Conservation (phyloP, 306 rosid species). For the Inga laurina region DNA sequence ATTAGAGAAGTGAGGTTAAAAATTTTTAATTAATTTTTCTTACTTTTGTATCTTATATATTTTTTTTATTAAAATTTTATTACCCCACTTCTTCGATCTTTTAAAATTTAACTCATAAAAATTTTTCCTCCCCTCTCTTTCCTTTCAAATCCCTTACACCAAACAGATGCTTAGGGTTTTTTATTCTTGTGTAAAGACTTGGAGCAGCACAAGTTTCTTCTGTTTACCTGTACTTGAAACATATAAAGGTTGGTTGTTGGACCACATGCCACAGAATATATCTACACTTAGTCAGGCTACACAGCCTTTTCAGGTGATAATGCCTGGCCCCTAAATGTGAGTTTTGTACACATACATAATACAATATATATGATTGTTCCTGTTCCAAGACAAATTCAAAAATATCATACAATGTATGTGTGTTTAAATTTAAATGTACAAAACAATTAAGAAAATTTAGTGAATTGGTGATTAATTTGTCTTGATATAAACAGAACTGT, state of each 20-base stretch:
- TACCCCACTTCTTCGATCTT: no score
- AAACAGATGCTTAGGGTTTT: neutral
- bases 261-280: constrained; percentile 19
- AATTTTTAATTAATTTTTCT: no score
- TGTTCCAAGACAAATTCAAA: neutral
- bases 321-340: neutral
- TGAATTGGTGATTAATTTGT: neutral
- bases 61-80: no score
- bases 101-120: no score
- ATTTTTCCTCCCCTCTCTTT: no score
- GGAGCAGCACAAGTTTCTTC: constrained; percentile 5
- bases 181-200: constrained; percentile 18
- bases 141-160: no score
- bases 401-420: neutral
- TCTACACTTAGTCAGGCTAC: neutral
- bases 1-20: no score
- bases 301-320: neutral
- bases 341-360: neutral
- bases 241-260: constrained; percentile 26
- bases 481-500: neutral
- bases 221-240: neutral
- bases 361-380: neutral
- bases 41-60: no score
- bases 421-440: neutral
- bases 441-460: neutral